phyloP scores from a whole-genome alignment of 2,329 filamentous ascomycete genomes.

The Fragosphaeria purpurea region DNA sequence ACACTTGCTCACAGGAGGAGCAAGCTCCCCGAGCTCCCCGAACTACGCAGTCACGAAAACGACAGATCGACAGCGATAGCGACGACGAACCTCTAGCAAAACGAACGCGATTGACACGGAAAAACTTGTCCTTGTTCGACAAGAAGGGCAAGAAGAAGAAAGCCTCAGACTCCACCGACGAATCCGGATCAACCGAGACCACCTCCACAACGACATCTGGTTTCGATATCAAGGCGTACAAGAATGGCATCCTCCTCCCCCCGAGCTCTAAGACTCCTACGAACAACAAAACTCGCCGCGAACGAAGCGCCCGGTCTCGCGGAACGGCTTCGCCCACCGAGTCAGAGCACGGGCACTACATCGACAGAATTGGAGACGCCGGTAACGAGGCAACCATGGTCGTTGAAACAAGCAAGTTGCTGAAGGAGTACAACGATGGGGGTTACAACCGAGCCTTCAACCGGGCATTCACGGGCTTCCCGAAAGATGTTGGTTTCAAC shows the following conservation, averaged over 20 bases:
- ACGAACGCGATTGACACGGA: constrained; percentile 3
- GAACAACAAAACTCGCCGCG: constrained; percentile 10
- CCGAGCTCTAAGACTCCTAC: constrained; percentile 9
- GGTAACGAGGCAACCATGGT: constrained; percentile 13
- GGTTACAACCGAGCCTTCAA: constrained; percentile 5
- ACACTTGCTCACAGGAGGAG: too few relatives aligned
- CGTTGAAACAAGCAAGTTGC: constrained; percentile 6
- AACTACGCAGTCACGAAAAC: too few relatives aligned
- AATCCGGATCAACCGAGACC: background rate
- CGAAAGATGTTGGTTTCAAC: constrained; percentile 19
- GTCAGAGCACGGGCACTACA: constrained; percentile 11
- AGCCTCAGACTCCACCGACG: background rate
- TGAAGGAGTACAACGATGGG: constrained; percentile 11
- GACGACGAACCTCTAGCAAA: too few relatives aligned
- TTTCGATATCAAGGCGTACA: constrained; percentile 6
- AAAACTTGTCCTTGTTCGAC: constrained; percentile 6
- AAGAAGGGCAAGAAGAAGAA: constrained; percentile 3
- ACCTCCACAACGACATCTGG: constrained; percentile 7
- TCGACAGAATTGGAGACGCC: constrained; percentile 4
- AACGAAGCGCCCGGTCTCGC: constrained; percentile 5
- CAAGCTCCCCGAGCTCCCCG: too few relatives aligned
- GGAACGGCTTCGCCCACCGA: constrained; percentile 9
- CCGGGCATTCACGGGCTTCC: constrained; percentile 15
- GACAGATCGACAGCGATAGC: too few relatives aligned
- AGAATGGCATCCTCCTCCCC: constrained; percentile 12